Evolutionary conservation across 192 early-diverging fungal species (phyloP), one percentile per base, ranked within the genome.

Genomic region (Geranomyces michiganensis): DNA sequence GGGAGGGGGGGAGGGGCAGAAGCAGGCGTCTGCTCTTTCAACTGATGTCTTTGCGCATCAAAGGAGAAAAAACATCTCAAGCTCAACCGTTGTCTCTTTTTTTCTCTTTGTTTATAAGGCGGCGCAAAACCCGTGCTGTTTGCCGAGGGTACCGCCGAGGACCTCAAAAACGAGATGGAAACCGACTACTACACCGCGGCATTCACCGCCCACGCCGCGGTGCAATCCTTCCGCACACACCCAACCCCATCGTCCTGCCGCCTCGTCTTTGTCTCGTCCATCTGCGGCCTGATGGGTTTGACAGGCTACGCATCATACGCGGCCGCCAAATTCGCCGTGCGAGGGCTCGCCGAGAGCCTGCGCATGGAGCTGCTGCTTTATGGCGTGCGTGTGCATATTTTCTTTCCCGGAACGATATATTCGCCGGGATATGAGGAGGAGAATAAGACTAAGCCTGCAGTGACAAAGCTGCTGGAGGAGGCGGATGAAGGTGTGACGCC

Each of bases 361-460:
- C 71, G 84, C 51, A 62, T 58, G 46, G 84, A 85, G 72, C 46
- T 85, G 32, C 21, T 56, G 33, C 56, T 76, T 26, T 62, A 79
- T 30, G 69, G 72, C 15, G 56, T 79, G 64, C 55, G 70, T 22
- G 79, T 85, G 15, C 81, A 82, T 36, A 36, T 76, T 12, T 79
- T 70, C 58, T 67, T 76, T 33, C 81, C 81, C 8, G 79, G 78
- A 36, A 82, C 80, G 74, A 85, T 85, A 41, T 78, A 74, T 74
- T 79, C 84, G 30, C 79, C 78, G 17, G 81, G 84, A 1, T 81
- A 73, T 43, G 81, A 62, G 26, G 65, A 71, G 22, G 84, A 85
- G 68, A 75, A 77, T 46, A 69, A 77, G 65, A 77, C 75, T 29
- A 85, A 85, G 63, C 84, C 84, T 26, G 69, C 67, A 33, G 69